Percentiles rank a stretch among this genome's conserved stretches.
phyloP scores from a whole-genome alignment of 2,329 filamentous ascomycete species.

The Talaromyces sp. region DNA sequence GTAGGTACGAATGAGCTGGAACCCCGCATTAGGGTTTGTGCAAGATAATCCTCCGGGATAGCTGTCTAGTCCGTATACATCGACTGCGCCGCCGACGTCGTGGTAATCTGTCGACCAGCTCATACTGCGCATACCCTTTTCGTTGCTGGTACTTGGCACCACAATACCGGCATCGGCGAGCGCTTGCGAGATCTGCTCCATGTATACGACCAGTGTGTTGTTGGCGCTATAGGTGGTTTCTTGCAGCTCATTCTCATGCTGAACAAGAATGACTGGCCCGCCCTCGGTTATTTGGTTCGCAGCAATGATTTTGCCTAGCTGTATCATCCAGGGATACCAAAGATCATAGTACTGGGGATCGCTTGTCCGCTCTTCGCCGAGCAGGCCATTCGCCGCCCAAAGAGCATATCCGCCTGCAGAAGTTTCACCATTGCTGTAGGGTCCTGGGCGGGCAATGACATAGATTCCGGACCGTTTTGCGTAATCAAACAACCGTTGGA shows the following conservation, averaged over 20 bases:
- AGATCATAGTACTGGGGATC: constrained; percentile 40
- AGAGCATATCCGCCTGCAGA: constrained; percentile 44
- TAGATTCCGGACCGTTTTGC: constrained; percentile 50
- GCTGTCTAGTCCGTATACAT: constrained; percentile 63
- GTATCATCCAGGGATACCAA: constrained; percentile 46
- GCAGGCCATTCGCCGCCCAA: constrained; percentile 45
- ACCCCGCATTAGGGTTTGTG: constrained; percentile 46
- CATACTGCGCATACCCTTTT: constrained; percentile 61
- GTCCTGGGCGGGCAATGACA: constrained; percentile 48
- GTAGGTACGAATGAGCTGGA: constrained; percentile 49
- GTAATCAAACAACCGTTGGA: constrained; percentile 47
- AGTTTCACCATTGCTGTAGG: constrained; percentile 50
- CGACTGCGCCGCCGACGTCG: constrained; percentile 49
- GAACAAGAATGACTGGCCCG: constrained; percentile 70
- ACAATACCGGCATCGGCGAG: constrained; percentile 63
- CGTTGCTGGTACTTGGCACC: constrained; percentile 71
- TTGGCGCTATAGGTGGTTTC: constrained; percentile 42
- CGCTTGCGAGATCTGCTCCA: constrained; percentile 66
- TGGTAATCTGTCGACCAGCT: constrained; percentile 52
- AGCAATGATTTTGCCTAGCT: constrained; percentile 45
- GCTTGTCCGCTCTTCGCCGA: constrained; percentile 40
- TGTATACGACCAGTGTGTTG: constrained; percentile 63
- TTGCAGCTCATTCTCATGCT: constrained; percentile 79
- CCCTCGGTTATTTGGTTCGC: constrained; percentile 72
- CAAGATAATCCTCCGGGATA: constrained; percentile 50